phyloP scores from a whole-genome alignment of 1,139 yeast genomes.

The Yamadazyma mexicana region DNA sequence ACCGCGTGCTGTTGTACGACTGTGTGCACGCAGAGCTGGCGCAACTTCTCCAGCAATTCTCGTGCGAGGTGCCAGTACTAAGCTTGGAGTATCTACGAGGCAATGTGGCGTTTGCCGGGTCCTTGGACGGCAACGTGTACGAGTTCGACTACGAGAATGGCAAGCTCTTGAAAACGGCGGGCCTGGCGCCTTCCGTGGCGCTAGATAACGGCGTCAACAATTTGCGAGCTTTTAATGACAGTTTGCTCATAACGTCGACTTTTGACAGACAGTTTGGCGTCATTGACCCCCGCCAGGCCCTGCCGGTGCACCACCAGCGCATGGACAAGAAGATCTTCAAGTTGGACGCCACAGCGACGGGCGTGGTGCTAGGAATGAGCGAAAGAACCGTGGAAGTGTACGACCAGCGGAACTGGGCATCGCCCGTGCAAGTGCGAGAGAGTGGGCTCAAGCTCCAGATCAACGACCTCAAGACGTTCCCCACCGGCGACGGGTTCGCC shows the following conservation, averaged over 20 bases:
- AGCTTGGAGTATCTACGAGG: slow-evolving; percentile 16
- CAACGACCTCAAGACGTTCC: slow-evolving; percentile 57
- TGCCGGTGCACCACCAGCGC: slow-evolving; percentile 4
- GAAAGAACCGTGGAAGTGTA: slow-evolving; percentile 56
- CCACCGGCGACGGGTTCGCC: slow-evolving; percentile 63
- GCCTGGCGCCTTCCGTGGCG: slow-evolving; percentile 10
- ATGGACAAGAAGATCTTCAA: slow-evolving; percentile 55
- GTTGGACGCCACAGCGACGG: slow-evolving; percentile 55
- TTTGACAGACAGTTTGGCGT: slow-evolving; percentile 12
- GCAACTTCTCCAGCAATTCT: slow-evolving; percentile 13
- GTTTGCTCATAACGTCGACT: slow-evolving; percentile 11
- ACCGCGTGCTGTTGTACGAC: slow-evolving; percentile 37
- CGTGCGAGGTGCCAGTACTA: slow-evolving; percentile 20
- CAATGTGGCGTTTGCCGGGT: slow-evolving; percentile 31
- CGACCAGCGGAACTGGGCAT: slow-evolving; percentile 48
- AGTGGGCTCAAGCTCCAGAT: slow-evolving; percentile 77
- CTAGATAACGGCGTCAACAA: slow-evolving; percentile 30
- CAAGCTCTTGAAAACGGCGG: slow-evolving; percentile 19
- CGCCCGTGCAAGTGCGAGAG: slow-evolving; percentile 56
- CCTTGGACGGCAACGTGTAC: slow-evolving; percentile 41
- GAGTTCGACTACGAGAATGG: slow-evolving; percentile 45
- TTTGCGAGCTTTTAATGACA: slow-evolving; percentile 19
- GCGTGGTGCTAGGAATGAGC: slow-evolving; percentile 58
- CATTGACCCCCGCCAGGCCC: slow-evolving; percentile 18
- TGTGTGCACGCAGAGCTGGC: slow-evolving; percentile 14